Evolutionary conservation across 805 yeast genomes (phyloP).

Genomic region (Yamadazyma laniorum): DNA sequence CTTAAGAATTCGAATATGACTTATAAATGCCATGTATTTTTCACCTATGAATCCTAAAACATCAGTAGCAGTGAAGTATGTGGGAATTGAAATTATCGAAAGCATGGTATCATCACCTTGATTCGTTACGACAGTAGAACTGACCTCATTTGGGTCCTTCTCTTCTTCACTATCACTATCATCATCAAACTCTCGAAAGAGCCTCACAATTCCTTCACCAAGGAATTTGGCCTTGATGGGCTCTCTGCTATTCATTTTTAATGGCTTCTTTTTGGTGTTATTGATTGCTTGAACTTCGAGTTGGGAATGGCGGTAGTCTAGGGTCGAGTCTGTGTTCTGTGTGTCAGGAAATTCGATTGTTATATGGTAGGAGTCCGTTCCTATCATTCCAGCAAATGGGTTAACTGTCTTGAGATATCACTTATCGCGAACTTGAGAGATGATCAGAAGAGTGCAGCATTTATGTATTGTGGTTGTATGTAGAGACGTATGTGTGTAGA

Average conservation of each 20-base stretch:
- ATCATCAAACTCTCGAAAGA: slow-evolving; percentile 55
- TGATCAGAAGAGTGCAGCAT: no score
- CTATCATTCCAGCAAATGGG: no score
- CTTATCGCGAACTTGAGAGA: no score
- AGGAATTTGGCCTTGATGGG: slow-evolving; percentile 61
- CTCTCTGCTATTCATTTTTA: slow-evolving; percentile 24
- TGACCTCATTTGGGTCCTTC: neutral
- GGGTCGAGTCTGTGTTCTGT: slow-evolving; percentile 3
- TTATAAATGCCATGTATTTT: slow-evolving; percentile 47
- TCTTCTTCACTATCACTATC: slow-evolving; percentile 14
- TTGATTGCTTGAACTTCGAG: slow-evolving; percentile 30
- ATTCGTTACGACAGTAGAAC: slow-evolving; percentile 5
- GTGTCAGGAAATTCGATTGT: slow-evolving; percentile 23
- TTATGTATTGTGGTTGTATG: no score
- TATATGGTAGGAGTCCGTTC: slow-evolving; percentile 41
- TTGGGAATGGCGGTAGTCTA: slow-evolving; percentile 33
- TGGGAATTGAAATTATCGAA: slow-evolving; percentile 82
- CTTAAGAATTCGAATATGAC: slow-evolving; percentile 72
- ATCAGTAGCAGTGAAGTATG: slow-evolving; percentile 83
- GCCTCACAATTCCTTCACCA: slow-evolving; percentile 72
- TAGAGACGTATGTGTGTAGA: no score
- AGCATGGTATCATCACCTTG: slow-evolving; percentile 64
- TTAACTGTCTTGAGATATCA: no score
- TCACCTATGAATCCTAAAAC: slow-evolving; percentile 78
- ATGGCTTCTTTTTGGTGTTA: slow-evolving; percentile 14